phyloP scores from a whole-genome alignment of 139 green algal genomes.

The Chlamydomonas urium region DNA sequence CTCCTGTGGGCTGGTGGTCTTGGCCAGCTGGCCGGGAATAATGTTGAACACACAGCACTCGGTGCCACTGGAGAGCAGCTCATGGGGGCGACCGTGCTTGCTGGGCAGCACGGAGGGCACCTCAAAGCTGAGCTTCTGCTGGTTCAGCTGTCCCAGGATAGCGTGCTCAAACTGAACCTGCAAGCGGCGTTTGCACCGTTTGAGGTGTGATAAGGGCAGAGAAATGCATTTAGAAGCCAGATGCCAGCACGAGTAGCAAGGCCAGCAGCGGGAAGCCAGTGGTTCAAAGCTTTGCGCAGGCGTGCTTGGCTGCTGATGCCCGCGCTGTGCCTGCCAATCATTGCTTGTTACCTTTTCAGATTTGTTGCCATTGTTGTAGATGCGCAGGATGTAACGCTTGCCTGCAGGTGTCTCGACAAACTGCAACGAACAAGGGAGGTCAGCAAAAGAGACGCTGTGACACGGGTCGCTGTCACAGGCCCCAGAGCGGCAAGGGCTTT shows the following conservation, averaged over 20 bases:
- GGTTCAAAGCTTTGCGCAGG: too few relatives aligned
- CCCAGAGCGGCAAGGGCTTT: not conserved
- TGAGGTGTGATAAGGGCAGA: not conserved
- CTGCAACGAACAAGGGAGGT: too few relatives aligned
- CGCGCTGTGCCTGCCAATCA: not conserved
- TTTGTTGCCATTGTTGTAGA: conserved; percentile 61
- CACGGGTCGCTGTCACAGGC: not conserved
- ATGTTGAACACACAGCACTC: conserved; percentile 46
- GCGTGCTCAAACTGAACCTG: conserved; percentile 9
- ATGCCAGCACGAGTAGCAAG: too few relatives aligned
- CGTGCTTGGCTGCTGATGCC: not conserved
- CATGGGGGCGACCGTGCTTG: conserved; percentile 23
- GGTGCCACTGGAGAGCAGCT: conserved; percentile 34
- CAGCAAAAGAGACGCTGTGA: not conserved
- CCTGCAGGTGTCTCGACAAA: conserved; percentile 42
- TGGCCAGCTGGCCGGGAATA: conserved; percentile 42
- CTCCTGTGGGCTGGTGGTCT: conserved; percentile 52
- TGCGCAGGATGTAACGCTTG: conserved; percentile 43
- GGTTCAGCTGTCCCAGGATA: conserved; percentile 1
- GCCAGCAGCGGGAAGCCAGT: too few relatives aligned
- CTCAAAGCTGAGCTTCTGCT: conserved; percentile 15
- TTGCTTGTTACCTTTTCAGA: conserved; percentile 51
- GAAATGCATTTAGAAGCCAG: too few relatives aligned
- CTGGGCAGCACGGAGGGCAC: conserved; percentile 35
- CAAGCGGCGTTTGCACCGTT: too few relatives aligned